A percentile compares a stretch with the other conserved stretches of the same genome.
Evolutionary conservation across 2,329 filamentous ascomycete species (phyloP).

Genomic region (Trichoderma sp.): DNA sequence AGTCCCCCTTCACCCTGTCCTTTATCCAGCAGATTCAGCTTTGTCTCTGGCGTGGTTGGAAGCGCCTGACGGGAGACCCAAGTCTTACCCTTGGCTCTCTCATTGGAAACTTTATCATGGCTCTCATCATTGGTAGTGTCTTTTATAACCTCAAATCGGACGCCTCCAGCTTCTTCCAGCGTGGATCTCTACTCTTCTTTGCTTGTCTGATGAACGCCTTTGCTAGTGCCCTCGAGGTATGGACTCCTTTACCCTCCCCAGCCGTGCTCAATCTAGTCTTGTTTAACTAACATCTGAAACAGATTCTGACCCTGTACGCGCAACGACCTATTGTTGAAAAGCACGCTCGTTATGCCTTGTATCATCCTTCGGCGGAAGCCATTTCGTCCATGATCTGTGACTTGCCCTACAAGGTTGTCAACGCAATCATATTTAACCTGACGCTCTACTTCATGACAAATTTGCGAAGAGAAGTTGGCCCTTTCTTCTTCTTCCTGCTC

Average conservation of each 20-base stretch:
- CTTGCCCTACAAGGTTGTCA: slow-evolving; percentile 74
- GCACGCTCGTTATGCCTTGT: slow-evolving; percentile 81
- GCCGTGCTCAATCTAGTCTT: background rate
- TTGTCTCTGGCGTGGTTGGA: slow-evolving; percentile 79
- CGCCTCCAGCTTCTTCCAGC: slow-evolving; percentile 75
- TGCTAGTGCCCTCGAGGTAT: slow-evolving; percentile 70
- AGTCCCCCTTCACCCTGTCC: slow-evolving; percentile 82
- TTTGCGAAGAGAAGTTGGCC: slow-evolving; percentile 68
- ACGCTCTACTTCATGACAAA: slow-evolving; percentile 87
- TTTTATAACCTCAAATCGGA: slow-evolving; percentile 72
- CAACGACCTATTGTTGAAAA: slow-evolving; percentile 94
- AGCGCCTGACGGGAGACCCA: slow-evolving; percentile 74
- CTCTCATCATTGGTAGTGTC: slow-evolving; percentile 75
- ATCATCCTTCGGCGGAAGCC: slow-evolving; percentile 89
- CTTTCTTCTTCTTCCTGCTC: slow-evolving; percentile 85
- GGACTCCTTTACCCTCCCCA: slow-evolving; percentile 19
- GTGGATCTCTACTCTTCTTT: slow-evolving; percentile 83
- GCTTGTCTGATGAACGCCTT: slow-evolving; percentile 86
- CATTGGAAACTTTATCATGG: slow-evolving; percentile 73
- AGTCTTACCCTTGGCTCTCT: slow-evolving; percentile 69
- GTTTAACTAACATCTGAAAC: background rate
- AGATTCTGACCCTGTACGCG: slow-evolving; percentile 81
- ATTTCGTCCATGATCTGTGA: slow-evolving; percentile 84
- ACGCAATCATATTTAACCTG: slow-evolving; percentile 75
- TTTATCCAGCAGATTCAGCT: slow-evolving; percentile 73